Evolutionary conservation across 1,284 basidiomycete species (phyloP).

Genomic region (Cryptococcus depauperatus): DNA sequence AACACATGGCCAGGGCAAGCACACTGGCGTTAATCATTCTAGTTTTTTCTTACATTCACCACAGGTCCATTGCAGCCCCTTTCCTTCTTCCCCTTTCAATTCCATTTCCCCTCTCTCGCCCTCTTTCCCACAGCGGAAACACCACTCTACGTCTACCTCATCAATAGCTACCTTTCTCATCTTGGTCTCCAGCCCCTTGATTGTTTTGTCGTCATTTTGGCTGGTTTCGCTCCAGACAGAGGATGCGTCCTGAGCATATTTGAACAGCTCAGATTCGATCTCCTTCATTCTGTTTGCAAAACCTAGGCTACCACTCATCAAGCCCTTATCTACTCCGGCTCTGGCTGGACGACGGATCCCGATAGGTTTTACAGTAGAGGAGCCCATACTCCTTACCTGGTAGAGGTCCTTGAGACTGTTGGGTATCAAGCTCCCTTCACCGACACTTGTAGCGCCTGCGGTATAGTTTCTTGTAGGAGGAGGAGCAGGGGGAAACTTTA

Average conservation of each 20-base stretch:
- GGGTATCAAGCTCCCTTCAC: background rate
- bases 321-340: background rate
- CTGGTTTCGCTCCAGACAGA: background rate
- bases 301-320: background rate
- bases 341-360: background rate
- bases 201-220: too few species aligned
- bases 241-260: background rate
- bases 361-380: background rate
- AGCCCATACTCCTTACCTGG: too few species aligned
- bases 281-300: background rate
- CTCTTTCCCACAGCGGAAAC: constrained; percentile 14
- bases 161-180: constrained; percentile 4
- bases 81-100: background rate
- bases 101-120: constrained; percentile 5
- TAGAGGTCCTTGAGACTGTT: constrained; percentile 2
- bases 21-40: background rate
- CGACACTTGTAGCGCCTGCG: background rate
- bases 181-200: background rate
- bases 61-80: constrained; percentile 11
- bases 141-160: constrained; percentile 16
- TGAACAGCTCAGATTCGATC: background rate
- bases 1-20: background rate
- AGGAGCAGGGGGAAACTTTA: background rate
- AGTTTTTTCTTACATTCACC: background rate
- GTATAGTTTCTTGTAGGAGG: background rate